Base-by-base conservation (phyloP, 1,284 basidiomycete species). In the Cutaneotrichosporon spelunceum region DNA sequence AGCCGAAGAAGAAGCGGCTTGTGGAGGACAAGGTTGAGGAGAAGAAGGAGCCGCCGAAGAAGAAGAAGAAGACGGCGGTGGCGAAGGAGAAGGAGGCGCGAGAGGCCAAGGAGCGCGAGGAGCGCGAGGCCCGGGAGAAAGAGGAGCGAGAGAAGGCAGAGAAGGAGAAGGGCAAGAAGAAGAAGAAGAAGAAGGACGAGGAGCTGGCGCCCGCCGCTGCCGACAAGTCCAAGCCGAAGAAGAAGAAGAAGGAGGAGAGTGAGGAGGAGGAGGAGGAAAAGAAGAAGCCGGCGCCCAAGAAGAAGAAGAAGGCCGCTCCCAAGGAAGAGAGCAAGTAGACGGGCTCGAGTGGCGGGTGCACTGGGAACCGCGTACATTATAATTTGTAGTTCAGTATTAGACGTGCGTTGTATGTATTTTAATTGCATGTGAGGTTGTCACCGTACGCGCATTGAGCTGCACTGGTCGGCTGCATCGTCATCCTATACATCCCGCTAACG, bases 1-100 rank as follows among this genome's bases (percentile, higher is more conserved):
- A 59, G 53, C 47, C 56, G 39, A 56, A 49, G 56, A 58, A 61
- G 59, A 62, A 64, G 60, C 57, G 56, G 53, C 61, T 50, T n/a
- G 57, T 52, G n/a, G 45, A 60, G 27, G 61, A 56, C 42, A 47
- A 36, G n/a, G 59, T 56, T n/a, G 53, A 58, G 29, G 47, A 56
- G 19, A 50, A 53, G 54, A 39, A 56, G 19, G 48, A 49, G 49
- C 55, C 63, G 56, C 26, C 53, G 4, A 55, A 48, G 11, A 58
- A 57, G 55, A 57, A 61, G 58, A 61, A 63, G 62, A 61, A 60
- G 59, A 48, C 55, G 9, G 63, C 60, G 47, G 56, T 36, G 16
- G 55, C 56, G 3, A 45, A 39, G 14, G 44, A 36, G 11, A 45
- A 34, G 47, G 44, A 61, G 53, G 48, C 52, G 36, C 36, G 61